Conservation (phyloP, 106 monocot species). For the Agapanthus africanus region DNA sequence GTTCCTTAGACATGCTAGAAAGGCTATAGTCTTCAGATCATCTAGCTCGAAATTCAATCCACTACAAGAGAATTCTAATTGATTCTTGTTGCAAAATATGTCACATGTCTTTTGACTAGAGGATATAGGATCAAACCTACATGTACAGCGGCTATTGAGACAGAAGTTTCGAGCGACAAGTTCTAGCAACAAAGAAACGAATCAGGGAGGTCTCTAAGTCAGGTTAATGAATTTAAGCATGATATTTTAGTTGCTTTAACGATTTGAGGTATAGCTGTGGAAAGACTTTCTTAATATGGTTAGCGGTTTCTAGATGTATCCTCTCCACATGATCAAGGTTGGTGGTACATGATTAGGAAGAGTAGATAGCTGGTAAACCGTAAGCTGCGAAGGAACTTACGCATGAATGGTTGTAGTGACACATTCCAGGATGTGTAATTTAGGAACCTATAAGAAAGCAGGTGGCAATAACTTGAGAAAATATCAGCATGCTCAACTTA, state of each 20-base stretch:
- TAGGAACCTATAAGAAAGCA: too few relatives aligned
- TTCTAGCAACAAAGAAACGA: background rate
- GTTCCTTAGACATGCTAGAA: background rate
- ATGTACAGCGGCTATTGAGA: background rate
- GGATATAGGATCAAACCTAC: background rate
- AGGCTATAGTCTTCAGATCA: background rate
- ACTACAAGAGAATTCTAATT: background rate
- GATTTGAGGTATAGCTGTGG: background rate
- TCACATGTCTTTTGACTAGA: background rate
- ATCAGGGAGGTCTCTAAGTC: background rate
- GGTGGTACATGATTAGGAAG: background rate
- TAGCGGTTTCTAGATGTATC: background rate
- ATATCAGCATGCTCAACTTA: too few relatives aligned
- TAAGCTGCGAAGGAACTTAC: background rate
- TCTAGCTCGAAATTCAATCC: background rate
- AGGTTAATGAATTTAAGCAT: background rate
- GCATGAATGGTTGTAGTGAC: background rate
- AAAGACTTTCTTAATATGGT: background rate
- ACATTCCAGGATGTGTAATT: background rate
- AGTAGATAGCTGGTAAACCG: background rate
- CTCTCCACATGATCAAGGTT: background rate
- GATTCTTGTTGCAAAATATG: background rate
- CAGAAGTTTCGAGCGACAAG: background rate
- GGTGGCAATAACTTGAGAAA: too few relatives aligned
- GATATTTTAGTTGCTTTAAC: background rate